Evolutionary conservation across 1,139 yeast genomes (phyloP).

Genomic region (Groenewaldozyma auringiensis): DNA sequence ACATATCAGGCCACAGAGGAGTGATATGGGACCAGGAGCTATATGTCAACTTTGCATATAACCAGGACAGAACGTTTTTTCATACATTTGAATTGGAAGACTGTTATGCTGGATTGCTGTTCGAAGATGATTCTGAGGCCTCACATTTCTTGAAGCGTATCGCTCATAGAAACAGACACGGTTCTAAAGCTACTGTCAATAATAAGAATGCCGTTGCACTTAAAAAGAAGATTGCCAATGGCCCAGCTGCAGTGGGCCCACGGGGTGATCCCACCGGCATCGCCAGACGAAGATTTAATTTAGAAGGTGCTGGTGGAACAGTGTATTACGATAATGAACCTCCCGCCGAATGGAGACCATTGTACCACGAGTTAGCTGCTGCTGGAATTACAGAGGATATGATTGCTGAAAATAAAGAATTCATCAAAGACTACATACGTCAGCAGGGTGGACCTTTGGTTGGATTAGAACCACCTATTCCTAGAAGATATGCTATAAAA

Average conservation of each 20-base stretch:
- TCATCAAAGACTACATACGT: conserved; percentile 68
- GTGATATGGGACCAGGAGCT: conserved; percentile 96
- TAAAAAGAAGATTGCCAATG: conserved; percentile 39
- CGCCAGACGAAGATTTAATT: conserved; percentile 46
- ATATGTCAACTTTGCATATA: conserved; percentile 77
- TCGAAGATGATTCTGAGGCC: conserved; percentile 87
- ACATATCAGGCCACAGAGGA: conserved; percentile 59
- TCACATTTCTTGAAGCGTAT: conserved; percentile 75
- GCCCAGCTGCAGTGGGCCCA: conserved; percentile 48
- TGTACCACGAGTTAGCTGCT: conserved; percentile 63
- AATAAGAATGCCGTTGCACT: conserved; percentile 84
- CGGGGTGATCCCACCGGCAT: conserved; percentile 48
- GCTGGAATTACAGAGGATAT: conserved; percentile 83
- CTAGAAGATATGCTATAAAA: conserved; percentile 43
- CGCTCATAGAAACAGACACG: conserved; percentile 68
- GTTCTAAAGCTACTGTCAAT: conserved; percentile 72
- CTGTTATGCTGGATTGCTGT: conserved; percentile 78
- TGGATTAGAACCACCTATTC: conserved; percentile 80
- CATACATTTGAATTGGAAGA: conserved; percentile 92
- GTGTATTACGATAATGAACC: conserved; percentile 72
- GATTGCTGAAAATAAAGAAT: conserved; percentile 81
- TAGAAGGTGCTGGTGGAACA: conserved; percentile 36
- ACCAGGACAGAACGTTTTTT: conserved; percentile 90
- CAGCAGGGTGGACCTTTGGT: conserved; percentile 79
- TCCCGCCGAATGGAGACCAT: conserved; percentile 78